phyloP scores from a whole-genome alignment of 176 grass and related monocot species.

The Eleusine indica region DNA sequence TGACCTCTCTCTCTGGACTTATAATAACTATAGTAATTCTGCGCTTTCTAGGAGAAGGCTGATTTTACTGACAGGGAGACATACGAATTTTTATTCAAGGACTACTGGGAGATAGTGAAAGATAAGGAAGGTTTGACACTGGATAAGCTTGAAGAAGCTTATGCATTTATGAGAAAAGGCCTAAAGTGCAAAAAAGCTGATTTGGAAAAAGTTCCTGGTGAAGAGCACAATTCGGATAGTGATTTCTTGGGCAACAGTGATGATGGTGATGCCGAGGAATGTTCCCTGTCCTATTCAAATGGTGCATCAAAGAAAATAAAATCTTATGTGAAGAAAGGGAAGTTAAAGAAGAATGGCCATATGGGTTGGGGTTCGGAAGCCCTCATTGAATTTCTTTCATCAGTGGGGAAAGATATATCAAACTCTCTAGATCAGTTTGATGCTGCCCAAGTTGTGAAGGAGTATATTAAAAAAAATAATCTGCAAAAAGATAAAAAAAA shows the following conservation, averaged over 20 bases:
- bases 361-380: conserved; percentile 74
- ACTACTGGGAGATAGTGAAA: conserved; percentile 85
- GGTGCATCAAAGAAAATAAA: conserved; percentile 48
- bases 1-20: conserved; percentile 13
- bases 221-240: conserved; percentile 48
- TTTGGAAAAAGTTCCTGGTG: conserved; percentile 45
- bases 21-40: conserved; percentile 7
- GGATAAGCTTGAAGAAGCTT: conserved; percentile 64
- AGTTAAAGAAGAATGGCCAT: conserved; percentile 62
- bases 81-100: conserved; percentile 85
- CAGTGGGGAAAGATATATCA: conserved; percentile 64
- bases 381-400: conserved; percentile 71
- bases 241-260: conserved; percentile 45
- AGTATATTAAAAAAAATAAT: conserved; percentile 62
- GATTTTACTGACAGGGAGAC: conserved; percentile 76
- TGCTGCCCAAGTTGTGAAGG: conserved; percentile 64
- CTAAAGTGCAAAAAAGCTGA: conserved; percentile 42
- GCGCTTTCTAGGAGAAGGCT: conserved; percentile 61
- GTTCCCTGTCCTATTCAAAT: conserved; percentile 42
- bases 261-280: conserved; percentile 31
- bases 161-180: conserved; percentile 50
- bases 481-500: conserved; percentile 63
- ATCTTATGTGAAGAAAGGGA: conserved; percentile 43
- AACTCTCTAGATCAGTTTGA: conserved; percentile 63
- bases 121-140: conserved; percentile 66